Evolutionary conservation across 768 basidiomycete genomes (phyloP), one percentile per base, ranked within the genome.

Genomic region (Auricularia auricula-judae): DNA sequence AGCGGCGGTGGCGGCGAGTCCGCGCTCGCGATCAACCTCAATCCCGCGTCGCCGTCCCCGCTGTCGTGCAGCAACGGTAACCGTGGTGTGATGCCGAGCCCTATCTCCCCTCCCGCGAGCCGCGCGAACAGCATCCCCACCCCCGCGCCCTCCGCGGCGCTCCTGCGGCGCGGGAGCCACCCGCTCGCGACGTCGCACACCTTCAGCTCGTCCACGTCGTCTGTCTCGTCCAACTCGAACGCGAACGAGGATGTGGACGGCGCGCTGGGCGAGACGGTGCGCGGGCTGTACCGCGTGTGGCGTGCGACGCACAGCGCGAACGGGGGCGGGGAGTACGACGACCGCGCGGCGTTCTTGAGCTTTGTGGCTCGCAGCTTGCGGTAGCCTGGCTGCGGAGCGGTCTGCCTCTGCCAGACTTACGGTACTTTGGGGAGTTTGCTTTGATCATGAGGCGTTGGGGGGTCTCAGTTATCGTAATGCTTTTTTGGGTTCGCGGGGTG

Each of bases 11-110:
- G 29, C 21, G 34, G 7, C 18, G 47, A 21, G 21, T 51, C 18
- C 34, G 56, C 56, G 56, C 56, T 59, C 10, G 56, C 56, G 56
- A 59, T 59, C 56, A 59, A 59, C 56, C 18, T 59, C 7, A 59
- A 59, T 4, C 56, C 29, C 29, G 29, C 29, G 29, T 29, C 29
- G 29, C 29, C 39, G 39, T 42, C 39, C 8, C 39, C 39, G 39
- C 39, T 42, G 8, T 42, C 39, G 39, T 42, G 10, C 47, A 18
- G 11, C 1, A 18, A 18, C 1, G 47, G 47, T 33, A 29, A 4
- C 56, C 10, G 4, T 2, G 23, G 56, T 33, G 11, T 59, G 11
- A 51, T 51, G 21, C 47, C 47, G 21, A 11, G 10, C 10, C 47
- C 47, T 8, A 21, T 51, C 47, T 51, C 47, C 5, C 47, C 47